Evolutionary conservation across 306 rosid species (phyloP), one percentile per base, ranked within the genome.

Genomic region (Begonia fuchsioides): DNA sequence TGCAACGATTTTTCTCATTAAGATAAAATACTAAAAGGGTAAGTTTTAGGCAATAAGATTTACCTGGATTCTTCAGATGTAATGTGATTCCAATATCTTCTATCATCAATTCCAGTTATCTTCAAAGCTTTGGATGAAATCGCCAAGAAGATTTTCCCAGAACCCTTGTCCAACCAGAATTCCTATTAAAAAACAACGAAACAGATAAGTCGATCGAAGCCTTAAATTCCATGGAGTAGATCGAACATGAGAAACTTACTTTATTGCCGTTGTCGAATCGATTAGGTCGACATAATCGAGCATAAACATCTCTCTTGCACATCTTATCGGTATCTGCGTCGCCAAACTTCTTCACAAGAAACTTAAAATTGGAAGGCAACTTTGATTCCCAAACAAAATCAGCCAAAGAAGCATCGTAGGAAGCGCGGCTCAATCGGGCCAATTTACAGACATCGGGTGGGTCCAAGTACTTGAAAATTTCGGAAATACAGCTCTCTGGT

Each of bases 41-140:
- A 38, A 12, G 35, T 26, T 26, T 3, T 26, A 26, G 35, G 7
- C 35, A 26, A 4, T 26, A 13, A 38, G 7, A 32, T 61, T 72
- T 51, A 83, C 96, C 96, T 83, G 49, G 96, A 80, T 80, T 87
- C 94, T 12, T 80, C 78, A 2, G 86, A 73, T 6, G 88, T 69
- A 48, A 87, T 59, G 56, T 67, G 59, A 50, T 52, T 87, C 96
- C 96, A 80, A 63, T 83, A 87, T 76, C 96, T 78, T 68, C 96
- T 73, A 55, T 87, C 96, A 17, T 78, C 86, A 20, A 87, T 83
- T 63, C 94, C 94, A 0, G 94, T 87, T 17, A 87, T 83, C 68
- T 72, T 77, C 61, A 87, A 61, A 2, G 81, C 77, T 64, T 68
- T 83, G 0, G 94, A 69, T 11, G 94, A 87, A 39, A 87, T 73